Conservation (phyloP, 2,329 filamentous ascomycete genomes). For the Aphanocladium album region DNA sequence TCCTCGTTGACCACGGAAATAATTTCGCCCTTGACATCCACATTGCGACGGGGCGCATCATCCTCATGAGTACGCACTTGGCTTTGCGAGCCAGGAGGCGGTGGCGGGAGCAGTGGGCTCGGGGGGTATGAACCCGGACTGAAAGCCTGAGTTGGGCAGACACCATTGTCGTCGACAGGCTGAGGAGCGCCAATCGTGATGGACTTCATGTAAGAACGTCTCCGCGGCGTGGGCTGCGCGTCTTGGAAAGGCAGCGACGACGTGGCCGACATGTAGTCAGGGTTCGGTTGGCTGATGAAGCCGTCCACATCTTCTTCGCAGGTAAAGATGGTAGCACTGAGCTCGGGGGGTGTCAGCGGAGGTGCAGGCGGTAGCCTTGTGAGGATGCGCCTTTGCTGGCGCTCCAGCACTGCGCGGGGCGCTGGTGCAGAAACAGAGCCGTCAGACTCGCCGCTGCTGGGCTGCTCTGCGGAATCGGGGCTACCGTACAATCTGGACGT, state of each 20-base stretch:
- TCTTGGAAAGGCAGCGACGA: constrained; percentile 23
- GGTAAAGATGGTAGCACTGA: constrained; percentile 37
- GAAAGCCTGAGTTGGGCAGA: constrained; percentile 25
- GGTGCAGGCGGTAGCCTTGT: constrained; percentile 40
- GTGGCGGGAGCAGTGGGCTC: constrained; percentile 43
- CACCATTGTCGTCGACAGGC: constrained; percentile 18
- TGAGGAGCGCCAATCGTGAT: constrained; percentile 31
- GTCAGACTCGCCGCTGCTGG: background rate
- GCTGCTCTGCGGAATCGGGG: background rate
- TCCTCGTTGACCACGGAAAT: constrained; percentile 43
- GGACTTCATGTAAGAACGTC: constrained; percentile 39
- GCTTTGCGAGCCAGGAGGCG: constrained; percentile 30
- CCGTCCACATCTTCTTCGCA: constrained; percentile 38
- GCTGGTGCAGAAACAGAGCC: background rate
- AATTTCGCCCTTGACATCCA: constrained; percentile 46
- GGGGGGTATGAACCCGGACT: constrained; percentile 44
- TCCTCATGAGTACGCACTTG: background rate
- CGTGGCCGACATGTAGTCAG: constrained; percentile 41
- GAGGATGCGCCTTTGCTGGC: constrained; percentile 25
- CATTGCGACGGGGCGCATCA: constrained; percentile 28
- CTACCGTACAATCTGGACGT: constrained; percentile 16
- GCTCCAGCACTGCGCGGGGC: background rate
- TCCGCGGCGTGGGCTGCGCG: constrained; percentile 29
- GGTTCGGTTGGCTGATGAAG: constrained; percentile 46
- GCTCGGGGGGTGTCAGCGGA: constrained; percentile 44